A percentile compares a stretch with the other conserved stretches of the same genome.
Evolutionary conservation across 768 basidiomycete species (phyloP).

Genomic region (Pleurotus pulmonarius): DNA sequence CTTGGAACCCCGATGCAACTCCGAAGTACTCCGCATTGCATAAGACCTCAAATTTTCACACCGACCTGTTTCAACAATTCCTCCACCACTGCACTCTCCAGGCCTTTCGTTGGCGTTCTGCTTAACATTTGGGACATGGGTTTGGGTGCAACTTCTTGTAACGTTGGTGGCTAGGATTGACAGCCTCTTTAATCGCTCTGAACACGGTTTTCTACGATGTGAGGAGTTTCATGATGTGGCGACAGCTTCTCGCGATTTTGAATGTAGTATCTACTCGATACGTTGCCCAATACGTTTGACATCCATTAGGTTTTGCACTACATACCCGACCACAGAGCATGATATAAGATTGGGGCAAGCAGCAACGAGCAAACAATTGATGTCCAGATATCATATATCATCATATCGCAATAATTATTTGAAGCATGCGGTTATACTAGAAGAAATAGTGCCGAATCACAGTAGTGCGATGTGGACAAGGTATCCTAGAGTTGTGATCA

Average conservation of each 20-base stretch:
- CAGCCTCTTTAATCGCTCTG: constrained; percentile 82
- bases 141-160: constrained; percentile 29
- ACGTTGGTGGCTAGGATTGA: constrained; percentile 47
- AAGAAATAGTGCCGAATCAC: no score
- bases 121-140: constrained; percentile 45
- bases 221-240: constrained; percentile 88
- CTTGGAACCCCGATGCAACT: constrained; percentile 15
- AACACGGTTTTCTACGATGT: constrained; percentile 66
- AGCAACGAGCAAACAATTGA: no score
- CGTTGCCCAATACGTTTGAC: no score
- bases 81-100: constrained; percentile 42
- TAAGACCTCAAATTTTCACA: constrained; percentile 11
- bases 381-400: no score
- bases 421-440: no score
- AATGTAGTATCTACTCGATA: no score
- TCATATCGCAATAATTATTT: no score
- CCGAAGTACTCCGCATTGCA: constrained; percentile 19
- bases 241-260: constrained; percentile 28
- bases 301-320: no score
- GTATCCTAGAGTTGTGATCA: constrained; percentile 1
- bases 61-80: constrained; percentile 27
- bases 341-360: no score
- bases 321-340: no score
- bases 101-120: constrained; percentile 57
- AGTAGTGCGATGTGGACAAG: no score